phyloP scores from a whole-genome alignment of 1,139 yeast species.

The Diutina pseudorugosa region DNA sequence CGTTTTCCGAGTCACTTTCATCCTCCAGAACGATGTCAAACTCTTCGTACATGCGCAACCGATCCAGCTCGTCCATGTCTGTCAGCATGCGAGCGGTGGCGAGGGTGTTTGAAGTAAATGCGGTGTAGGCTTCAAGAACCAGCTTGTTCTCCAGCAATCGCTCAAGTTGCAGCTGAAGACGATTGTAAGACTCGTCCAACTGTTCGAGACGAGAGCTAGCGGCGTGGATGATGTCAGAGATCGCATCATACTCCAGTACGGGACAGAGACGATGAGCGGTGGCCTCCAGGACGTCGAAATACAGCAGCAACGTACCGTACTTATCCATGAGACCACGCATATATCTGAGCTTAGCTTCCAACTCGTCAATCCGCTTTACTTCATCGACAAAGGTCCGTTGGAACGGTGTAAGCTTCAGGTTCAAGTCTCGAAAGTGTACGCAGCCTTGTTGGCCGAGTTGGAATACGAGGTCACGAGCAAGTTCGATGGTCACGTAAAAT shows the following conservation, averaged over 20 bases:
- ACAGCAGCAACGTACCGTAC: not conserved
- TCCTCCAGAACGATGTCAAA: conserved; percentile 16
- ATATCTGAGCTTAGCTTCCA: conserved; percentile 16
- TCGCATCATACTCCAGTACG: not conserved
- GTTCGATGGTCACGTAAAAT: conserved; percentile 82
- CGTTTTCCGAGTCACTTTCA: conserved; percentile 16
- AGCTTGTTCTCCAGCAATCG: conserved; percentile 22
- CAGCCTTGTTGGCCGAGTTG: conserved; percentile 71
- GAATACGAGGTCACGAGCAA: conserved; percentile 77
- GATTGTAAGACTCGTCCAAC: conserved; percentile 19
- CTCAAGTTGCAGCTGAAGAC: conserved; percentile 14
- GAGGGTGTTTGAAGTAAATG: conserved; percentile 12
- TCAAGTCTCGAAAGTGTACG: conserved; percentile 85
- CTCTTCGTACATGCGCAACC: conserved; percentile 7
- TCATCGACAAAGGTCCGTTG: conserved; percentile 83
- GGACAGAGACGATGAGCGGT: not conserved
- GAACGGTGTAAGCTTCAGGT: conserved; percentile 64
- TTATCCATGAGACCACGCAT: conserved; percentile 1
- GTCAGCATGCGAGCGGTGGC: not conserved
- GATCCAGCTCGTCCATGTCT: conserved; percentile 6
- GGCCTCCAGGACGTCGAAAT: not conserved
- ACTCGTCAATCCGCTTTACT: conserved; percentile 39
- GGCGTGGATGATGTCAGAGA: not conserved
- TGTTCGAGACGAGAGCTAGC: conserved; percentile 10
- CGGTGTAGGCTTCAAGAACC: conserved; percentile 20